phyloP scores from a whole-genome alignment of 2,329 filamentous ascomycete species.

The Coleophoma crateriformis region DNA sequence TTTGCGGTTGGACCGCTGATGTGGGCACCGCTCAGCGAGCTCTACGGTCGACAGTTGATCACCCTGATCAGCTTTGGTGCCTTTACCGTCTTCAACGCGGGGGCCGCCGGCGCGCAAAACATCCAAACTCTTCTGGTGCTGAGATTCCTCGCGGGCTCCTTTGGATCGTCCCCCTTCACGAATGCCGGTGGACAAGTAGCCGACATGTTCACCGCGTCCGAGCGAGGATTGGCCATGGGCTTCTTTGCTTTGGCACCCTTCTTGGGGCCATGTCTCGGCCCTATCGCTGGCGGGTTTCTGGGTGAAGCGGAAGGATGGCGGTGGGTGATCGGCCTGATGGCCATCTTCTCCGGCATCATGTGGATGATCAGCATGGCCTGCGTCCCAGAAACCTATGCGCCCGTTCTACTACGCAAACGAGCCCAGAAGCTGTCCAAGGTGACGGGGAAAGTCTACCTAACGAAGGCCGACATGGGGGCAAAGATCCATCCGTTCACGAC shows the following conservation, averaged over 20 bases:
- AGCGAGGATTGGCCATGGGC: conserved; percentile 50
- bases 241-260: conserved; percentile 62
- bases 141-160: conserved; percentile 58
- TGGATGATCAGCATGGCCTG: conserved; percentile 45
- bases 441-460: conserved; percentile 50
- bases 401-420: conserved; percentile 45
- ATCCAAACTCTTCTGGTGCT: conserved; percentile 56
- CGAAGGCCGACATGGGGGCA: conserved; percentile 40
- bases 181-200: conserved; percentile 56
- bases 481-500: conserved; percentile 39
- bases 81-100: conserved; percentile 56
- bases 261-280: conserved; percentile 58
- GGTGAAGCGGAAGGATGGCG: conserved; percentile 58
- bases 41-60: conserved; percentile 54
- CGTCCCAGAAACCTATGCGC: conserved; percentile 54
- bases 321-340: conserved; percentile 59
- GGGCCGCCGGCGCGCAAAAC: conserved; percentile 46
- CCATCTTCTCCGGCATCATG: conserved; percentile 55
- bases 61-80: conserved; percentile 50
- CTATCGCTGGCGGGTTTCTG: conserved; percentile 62
- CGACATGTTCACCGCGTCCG: conserved; percentile 46
- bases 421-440: conserved; percentile 41
- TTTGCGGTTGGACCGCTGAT: conserved; percentile 34
- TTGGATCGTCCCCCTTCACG: conserved; percentile 54
- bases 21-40: conserved; percentile 32